These are phyloP conservation scores for Malus asiatica DNA, from an alignment of 306 rosid genomes.

Conservation along the genomic window DNA sequence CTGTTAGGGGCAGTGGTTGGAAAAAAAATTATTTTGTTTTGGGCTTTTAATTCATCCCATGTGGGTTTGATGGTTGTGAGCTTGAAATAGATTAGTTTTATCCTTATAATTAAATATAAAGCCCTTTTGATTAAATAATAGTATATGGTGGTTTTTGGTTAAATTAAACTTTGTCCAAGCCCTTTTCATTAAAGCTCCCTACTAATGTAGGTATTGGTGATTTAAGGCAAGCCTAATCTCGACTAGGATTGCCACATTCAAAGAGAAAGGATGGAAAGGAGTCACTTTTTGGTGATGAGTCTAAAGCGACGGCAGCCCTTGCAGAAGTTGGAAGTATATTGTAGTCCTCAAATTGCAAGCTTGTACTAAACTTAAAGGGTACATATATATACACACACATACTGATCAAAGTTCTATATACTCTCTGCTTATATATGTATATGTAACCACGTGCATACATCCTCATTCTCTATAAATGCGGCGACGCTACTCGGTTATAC, in stretches of 20 bases:
- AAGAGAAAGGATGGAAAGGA: constrained; percentile 82
- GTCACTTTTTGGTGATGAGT: constrained; percentile 73
- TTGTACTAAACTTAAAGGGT: constrained; percentile 39
- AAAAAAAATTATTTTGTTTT: too few relatives aligned
- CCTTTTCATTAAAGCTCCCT: background rate
- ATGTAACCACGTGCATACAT: background rate
- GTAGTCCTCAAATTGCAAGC: constrained; percentile 88
- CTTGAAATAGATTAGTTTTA: too few relatives aligned
- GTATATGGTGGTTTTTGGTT: too few relatives aligned
- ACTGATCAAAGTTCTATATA: too few relatives aligned
- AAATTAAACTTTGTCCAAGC: too few relatives aligned
- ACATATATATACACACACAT: too few relatives aligned
- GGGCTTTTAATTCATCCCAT: too few relatives aligned
- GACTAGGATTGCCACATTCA: constrained; percentile 82
- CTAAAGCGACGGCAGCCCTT: constrained; percentile 38
- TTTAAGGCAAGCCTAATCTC: constrained; percentile 73
- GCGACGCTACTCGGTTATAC: too few relatives aligned
- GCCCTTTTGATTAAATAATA: too few relatives aligned
- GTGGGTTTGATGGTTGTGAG: too few relatives aligned
- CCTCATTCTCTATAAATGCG: background rate
- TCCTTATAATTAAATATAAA: too few relatives aligned
- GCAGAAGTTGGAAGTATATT: constrained; percentile 73
- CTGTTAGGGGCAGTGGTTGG: too few relatives aligned
- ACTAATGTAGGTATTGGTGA: constrained; percentile 59
- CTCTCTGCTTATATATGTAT: background rate